Base-by-base conservation (phyloP, 2,329 filamentous ascomycete genomes). In the Byssochlamys sp. region DNA sequence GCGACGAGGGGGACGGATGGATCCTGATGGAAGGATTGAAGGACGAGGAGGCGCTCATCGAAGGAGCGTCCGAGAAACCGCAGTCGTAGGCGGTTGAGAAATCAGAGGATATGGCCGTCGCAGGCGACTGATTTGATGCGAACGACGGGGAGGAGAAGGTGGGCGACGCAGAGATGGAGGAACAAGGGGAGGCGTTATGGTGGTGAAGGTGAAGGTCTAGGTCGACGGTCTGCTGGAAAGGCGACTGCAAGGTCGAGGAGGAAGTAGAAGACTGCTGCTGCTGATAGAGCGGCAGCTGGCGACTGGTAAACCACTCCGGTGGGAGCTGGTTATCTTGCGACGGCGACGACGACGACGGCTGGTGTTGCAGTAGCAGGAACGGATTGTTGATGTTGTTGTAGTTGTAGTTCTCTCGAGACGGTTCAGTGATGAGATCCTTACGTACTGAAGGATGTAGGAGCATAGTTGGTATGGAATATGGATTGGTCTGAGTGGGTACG, bases 401-500 rank as follows among this genome's bases (percentile, higher is more conserved):
- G 58, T 66, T 64, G 64, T 66, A 67, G 61, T 19, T 19, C 63
- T 45, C 53, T 31, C 39, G 56, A 62, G 66, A 58, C 62, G 70
- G 68, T 67, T 71, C 71, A 60, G 67, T 73, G 70, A 73, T 72
- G 69, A 71, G 68, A 71, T 66, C 71, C 69, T 74, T 74, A 72
- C 71, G 71, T 74, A 63, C 60, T n/a, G 63, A 59, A 59, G 71
- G 68, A 65, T 71, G 66, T 66, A 71, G 69, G 66, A 71, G 69
- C 71, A 74, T 74, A 67, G 67, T 72, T 31, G 29, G 67, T 62
- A 65, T 67, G 56, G 45, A 53, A 33, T 53, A 62, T 10, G 61
- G 63, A 65, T 69, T 65, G 67, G 63, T 35, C 19, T 29, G 27
- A 51, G 52, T 55, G 55, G 59, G 53, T 51, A 57, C 45, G 39